Percentiles rank a stretch among this genome's conserved stretches.
Evolutionary conservation across 2,329 filamentous ascomycete species (phyloP).

Genomic region (Aureobasidium sp.): DNA sequence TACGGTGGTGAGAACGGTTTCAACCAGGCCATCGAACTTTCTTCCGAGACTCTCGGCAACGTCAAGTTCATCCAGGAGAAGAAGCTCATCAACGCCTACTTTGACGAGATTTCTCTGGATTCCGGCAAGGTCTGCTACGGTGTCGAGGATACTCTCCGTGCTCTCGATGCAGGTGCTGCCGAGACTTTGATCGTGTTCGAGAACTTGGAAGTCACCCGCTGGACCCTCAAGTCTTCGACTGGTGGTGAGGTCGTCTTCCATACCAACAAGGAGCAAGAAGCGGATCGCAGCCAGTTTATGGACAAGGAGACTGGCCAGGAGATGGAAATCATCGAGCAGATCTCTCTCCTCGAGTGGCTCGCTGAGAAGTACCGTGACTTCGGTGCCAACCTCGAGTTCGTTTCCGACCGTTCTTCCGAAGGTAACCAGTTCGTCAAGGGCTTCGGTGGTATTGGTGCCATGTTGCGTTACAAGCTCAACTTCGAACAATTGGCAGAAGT

Average conservation of each 20-base stretch:
- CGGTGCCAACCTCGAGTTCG: slow-evolving; percentile 90
- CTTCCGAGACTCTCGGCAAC: slow-evolving; percentile 91
- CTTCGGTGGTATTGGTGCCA: slow-evolving; percentile 95
- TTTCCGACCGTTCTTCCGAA: slow-evolving; percentile 94
- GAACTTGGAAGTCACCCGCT: slow-evolving; percentile 91
- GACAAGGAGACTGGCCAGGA: slow-evolving; percentile 94
- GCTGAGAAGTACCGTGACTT: slow-evolving; percentile 98
- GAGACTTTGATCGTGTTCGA: slow-evolving; percentile 95
- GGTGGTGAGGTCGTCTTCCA: slow-evolving; percentile 71
- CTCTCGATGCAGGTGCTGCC: slow-evolving; percentile 87
- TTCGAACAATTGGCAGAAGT: slow-evolving; percentile 96
- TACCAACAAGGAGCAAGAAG: slow-evolving; percentile 80
- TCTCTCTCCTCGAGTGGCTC: slow-evolving; percentile 98
- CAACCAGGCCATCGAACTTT: slow-evolving; percentile 97
- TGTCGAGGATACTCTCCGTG: slow-evolving; percentile 95
- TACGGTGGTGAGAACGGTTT: slow-evolving; percentile 99
- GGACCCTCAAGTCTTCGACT: slow-evolving; percentile 72
- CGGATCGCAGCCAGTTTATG: slow-evolving; percentile 75
- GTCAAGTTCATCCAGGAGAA: slow-evolving; percentile 99
- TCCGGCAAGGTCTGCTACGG: slow-evolving; percentile 96
- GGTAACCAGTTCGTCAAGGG: slow-evolving; percentile 99
- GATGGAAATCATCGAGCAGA: slow-evolving; percentile 86
- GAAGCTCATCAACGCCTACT: slow-evolving; percentile 98
- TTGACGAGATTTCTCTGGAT: slow-evolving; percentile 97
- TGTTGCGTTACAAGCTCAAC: slow-evolving; percentile 99